phyloP scores from a whole-genome alignment of 2,329 filamentous ascomycete species.

The Pseudocercospora crystallina region DNA sequence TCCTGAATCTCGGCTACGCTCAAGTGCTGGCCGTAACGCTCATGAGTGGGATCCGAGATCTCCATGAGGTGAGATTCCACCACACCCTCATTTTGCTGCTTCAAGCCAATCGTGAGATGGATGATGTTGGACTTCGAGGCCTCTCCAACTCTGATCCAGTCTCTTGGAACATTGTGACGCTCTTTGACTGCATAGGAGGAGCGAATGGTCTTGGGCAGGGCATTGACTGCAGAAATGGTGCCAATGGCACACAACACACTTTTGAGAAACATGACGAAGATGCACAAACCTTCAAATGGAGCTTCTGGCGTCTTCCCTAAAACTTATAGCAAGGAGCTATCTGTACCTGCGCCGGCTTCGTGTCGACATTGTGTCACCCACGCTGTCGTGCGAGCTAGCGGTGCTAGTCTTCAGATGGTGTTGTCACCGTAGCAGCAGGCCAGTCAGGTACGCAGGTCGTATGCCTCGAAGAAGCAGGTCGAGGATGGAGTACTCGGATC shows the following conservation, averaged over 20 bases:
- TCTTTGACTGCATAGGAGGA: conserved; percentile 57
- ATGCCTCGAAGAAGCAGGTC: too few species aligned
- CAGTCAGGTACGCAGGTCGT: too few species aligned
- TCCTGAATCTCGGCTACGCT: conserved; percentile 53
- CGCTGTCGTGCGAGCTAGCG: too few species aligned
- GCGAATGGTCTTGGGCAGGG: conserved; percentile 15
- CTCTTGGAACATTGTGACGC: conserved; percentile 51
- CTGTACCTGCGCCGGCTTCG: too few species aligned
- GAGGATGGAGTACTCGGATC: too few species aligned
- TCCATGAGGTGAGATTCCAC: conserved; percentile 57
- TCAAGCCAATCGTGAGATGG: conserved; percentile 58
- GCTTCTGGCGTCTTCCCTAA: too few species aligned
- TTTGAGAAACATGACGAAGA: too few species aligned
- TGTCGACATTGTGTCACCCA: too few species aligned
- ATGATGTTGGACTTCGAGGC: conserved; percentile 52
- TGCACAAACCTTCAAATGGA: too few species aligned
- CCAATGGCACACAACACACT: conserved; percentile 19
- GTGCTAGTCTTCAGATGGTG: too few species aligned
- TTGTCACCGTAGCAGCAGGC: too few species aligned
- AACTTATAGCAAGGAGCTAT: too few species aligned
- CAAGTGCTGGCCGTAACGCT: conserved; percentile 56
- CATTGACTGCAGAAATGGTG: conserved; percentile 14
- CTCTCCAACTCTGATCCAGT: conserved; percentile 51
- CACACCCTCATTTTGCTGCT: conserved; percentile 56
- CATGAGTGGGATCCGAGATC: conserved; percentile 55